Evolutionary conservation across 805 yeast genomes (phyloP), one percentile per base, ranked within the genome.

Genomic region (Starmerella floricola): DNA sequence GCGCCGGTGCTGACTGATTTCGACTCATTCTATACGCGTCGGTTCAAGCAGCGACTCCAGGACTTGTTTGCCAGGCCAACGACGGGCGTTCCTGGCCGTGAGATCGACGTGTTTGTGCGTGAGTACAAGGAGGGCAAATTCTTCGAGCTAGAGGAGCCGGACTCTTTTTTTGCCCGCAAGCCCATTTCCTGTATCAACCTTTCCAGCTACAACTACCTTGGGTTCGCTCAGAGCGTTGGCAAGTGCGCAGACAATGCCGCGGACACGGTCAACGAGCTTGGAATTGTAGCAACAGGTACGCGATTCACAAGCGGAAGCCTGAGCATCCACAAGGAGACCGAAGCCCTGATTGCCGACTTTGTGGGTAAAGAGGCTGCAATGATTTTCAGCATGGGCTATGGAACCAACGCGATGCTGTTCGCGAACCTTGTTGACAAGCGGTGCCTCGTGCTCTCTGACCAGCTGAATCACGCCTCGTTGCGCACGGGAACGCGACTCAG

Each of bases 21-120:
- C 59, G 99, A 91, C 62, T 76, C 83, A 49, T 93, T 91, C 60
- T 91, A 87, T 62, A 79, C 87, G 33, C 79, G 99, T 55, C 78
- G 97, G 55, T 72, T 91, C 69, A 87, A 91, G 61, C 74, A 72
- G 53, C 80, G 95, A 62, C 74, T 91, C 45, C 94, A 83, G 59
- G 97, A 88, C 63, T 85, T 95, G 62, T 91, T 91, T 61, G 84
- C 93, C 2, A 76, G 95, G 59, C 95, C 95, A 33, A 84, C 93
- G n/a, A 80, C 82, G 46, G 97, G 96, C 39, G 97, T 88, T 17
- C 97, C 99, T 1, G 99, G 99, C 21, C 76, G 99, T 60, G 79
- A 69, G 56, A 77, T 88, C 54, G 73, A 77, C 44, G 79, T 94
- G 54, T 78, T 79, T 55, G 87, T 85, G 54, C 75, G 98, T 54